These are phyloP conservation scores for Bipolaris gigantea DNA, from an alignment of 2,329 filamentous ascomycete genomes.

Conservation along the genomic window DNA sequence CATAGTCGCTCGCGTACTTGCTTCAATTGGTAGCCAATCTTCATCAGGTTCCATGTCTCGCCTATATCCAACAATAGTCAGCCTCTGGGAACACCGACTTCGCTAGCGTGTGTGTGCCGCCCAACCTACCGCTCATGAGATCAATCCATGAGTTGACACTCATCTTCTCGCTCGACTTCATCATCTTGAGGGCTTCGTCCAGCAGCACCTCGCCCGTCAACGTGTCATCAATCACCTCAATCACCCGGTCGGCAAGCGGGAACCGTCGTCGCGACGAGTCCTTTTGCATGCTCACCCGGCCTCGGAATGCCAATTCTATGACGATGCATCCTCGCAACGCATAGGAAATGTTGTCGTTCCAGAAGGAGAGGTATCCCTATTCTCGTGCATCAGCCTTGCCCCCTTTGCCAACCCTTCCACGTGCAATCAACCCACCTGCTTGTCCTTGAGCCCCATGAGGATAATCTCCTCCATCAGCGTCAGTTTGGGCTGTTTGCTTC, in stretches of 20 bases:
- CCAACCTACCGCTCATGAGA: constrained; percentile 82
- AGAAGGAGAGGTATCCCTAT: constrained; percentile 96
- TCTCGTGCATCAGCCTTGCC: constrained; percentile 21
- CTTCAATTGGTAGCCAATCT: constrained; percentile 99
- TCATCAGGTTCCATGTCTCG: constrained; percentile 99
- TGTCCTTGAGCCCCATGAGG: constrained; percentile 94
- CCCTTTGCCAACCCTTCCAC: constrained; percentile 7
- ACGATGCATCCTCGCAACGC: constrained; percentile 97
- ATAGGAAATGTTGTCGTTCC: constrained; percentile 99
- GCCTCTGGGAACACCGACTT: constrained; percentile 9
- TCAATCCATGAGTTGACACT: constrained; percentile 99
- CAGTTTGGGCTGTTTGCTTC: constrained; percentile 96
- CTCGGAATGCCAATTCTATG: constrained; percentile 92
- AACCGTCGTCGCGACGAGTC: constrained; percentile 90
- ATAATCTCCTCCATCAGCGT: constrained; percentile 99
- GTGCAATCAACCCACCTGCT: constrained; percentile 69
- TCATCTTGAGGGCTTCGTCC: constrained; percentile 99
- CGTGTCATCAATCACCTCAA: constrained; percentile 96
- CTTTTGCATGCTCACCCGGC: constrained; percentile 97
- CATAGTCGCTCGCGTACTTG: constrained; percentile 96
- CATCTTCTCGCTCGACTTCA: constrained; percentile 99
- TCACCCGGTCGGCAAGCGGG: constrained; percentile 86
- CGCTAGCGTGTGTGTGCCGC: background rate
- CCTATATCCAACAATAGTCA: constrained; percentile 57
- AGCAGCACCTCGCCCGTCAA: constrained; percentile 95